Base-by-base conservation (phyloP, 331 rosid species). In the Dryas integrifolia region DNA sequence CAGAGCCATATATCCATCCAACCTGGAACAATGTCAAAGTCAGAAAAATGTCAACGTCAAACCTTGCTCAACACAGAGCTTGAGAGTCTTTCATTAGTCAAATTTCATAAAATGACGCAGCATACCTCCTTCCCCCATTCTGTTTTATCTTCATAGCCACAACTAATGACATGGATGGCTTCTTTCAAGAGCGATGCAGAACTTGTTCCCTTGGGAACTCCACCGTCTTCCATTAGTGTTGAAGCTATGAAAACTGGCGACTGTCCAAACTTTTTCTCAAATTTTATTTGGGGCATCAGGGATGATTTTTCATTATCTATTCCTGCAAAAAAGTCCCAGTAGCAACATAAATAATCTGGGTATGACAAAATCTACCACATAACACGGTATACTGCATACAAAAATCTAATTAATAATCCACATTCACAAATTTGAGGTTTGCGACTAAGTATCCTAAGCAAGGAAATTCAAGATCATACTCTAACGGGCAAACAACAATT, bases 121-220 rank as follows among this genome's bases (percentile, higher is more conserved):
- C 39, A 52, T 75, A 92, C 98, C 91, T 92, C 98, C 81, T 90
- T 92, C 68, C 98, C 98, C 98, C 98, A 92, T 72, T 92, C 95
- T n/a, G 98, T 79, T 87, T 90, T 92, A 82, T 85, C 96, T 76
- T 92, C 98, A 61, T 85, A 92, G 62, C 96, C 86, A 53, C 96
- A 90, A 49, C 92, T 92, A 76, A 92, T 90, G 67, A 90, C 96
- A 58, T 92, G 98, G 68, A 92, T 92, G 77, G 96, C 92, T 86
- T 92, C 98, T 66, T 88, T 90, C 72, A 92, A 88, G 26, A 90
- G 87, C 6, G 88, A 88, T 76, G 96, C 91, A 44, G 92, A 86
- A 45, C 75, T 77, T 47, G 81, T 86, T 72, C 89, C 85, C 79
- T 78, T 81, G 1, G 87, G 77, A 69, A 76, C 82, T 72, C 87